A percentile compares a stretch with the other conserved stretches of the same genome.
phyloP scores from a whole-genome alignment of 106 monocot species.

The Hemerocallis citrina region DNA sequence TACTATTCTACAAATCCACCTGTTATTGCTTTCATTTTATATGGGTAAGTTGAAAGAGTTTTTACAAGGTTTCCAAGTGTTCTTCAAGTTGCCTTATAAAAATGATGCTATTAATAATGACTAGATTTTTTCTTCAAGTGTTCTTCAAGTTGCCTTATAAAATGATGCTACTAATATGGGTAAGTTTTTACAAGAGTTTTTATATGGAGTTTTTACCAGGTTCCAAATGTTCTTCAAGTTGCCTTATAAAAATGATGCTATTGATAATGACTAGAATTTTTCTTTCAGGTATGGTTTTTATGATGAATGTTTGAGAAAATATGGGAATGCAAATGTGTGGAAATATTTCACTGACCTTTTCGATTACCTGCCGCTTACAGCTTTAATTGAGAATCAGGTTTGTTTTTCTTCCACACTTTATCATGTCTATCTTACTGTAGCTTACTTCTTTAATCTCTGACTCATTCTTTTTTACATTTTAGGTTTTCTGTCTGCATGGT shows the following conservation, averaged over 20 bases:
- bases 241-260: background rate
- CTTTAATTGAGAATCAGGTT: slow-evolving; percentile 76
- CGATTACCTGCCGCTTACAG: slow-evolving; percentile 71
- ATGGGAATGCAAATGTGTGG: slow-evolving; percentile 84
- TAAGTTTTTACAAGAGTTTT: too few species aligned
- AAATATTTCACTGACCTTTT: slow-evolving; percentile 82
- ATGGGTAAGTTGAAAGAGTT: too few species aligned
- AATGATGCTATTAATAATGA: background rate
- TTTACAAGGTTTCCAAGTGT: background rate
- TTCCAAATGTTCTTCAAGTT: background rate
- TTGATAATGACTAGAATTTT: slow-evolving; percentile 4
- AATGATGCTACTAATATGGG: too few species aligned
- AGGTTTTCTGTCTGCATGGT: slow-evolving; percentile 71
- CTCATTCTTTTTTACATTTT: slow-evolving; percentile 4
- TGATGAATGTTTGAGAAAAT: slow-evolving; percentile 82
- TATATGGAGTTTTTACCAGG: too few species aligned
- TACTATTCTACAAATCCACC: too few species aligned
- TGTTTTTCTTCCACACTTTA: slow-evolving; percentile 5
- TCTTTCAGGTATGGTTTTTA: slow-evolving; percentile 69
- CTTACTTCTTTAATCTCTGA: background rate
- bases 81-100: background rate
- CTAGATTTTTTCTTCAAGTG: slow-evolving; percentile 22
- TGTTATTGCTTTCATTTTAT: too few species aligned
- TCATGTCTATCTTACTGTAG: background rate
- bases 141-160: too few species aligned